A percentile compares a stretch with the other conserved stretches of the same genome.
Evolutionary conservation across 371 early-diverging fungal genomes (phyloP).

Genomic region (Chytridium lagenaria): DNA sequence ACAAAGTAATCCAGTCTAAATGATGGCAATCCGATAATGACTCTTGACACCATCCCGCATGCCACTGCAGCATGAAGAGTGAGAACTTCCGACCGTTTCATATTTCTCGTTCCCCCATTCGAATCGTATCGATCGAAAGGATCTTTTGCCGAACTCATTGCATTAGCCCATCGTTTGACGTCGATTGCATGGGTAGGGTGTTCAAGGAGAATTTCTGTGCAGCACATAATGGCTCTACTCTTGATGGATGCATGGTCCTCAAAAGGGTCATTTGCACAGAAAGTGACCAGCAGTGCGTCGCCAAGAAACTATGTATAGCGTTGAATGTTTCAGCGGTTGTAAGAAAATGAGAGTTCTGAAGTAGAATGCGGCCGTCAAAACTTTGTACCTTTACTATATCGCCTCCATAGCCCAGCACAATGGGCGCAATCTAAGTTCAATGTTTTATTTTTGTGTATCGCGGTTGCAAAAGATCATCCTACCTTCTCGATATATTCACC

Average conservation of each 20-base stretch:
- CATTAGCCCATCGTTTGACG: background rate
- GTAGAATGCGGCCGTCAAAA: background rate
- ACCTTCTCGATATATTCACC: constrained; percentile 17
- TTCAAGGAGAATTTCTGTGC: background rate
- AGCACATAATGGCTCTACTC: constrained; percentile 8
- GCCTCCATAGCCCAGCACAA: background rate
- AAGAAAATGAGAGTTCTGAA: background rate
- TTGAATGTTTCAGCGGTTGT: background rate
- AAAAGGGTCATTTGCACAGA: background rate
- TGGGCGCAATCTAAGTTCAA: background rate
- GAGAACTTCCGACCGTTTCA: background rate
- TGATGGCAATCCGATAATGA: background rate
- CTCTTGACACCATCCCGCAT: background rate
- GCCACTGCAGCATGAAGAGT: constrained; percentile 10
- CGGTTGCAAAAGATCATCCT: too few relatives aligned
- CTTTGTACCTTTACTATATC: background rate
- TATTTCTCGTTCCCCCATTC: background rate
- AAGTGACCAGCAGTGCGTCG: constrained; percentile 11
- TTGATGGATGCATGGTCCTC: background rate
- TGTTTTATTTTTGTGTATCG: too few relatives aligned
- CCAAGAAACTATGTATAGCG: constrained; percentile 7
- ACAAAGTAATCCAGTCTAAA: constrained; percentile 19
- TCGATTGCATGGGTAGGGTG: constrained; percentile 1
- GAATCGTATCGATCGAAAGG: background rate
- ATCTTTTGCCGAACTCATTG: background rate